Evolutionary conservation across 2,329 filamentous ascomycete species (phyloP).

Genomic region (Fusarium compactum): DNA sequence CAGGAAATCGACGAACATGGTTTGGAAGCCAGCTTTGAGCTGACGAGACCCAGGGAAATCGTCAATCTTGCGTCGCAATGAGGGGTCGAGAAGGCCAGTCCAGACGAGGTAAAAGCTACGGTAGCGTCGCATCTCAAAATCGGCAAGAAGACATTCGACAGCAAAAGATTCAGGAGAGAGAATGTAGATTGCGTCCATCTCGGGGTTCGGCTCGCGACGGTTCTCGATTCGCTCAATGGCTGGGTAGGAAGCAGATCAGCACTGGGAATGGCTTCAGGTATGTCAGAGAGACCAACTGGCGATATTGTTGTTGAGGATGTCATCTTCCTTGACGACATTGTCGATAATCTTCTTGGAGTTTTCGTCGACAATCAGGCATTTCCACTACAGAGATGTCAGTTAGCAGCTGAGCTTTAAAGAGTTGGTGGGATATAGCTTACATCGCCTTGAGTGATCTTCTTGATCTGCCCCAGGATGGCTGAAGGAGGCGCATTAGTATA

Average conservation of each 20-base stretch:
- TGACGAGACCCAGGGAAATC: slow-evolving; percentile 75
- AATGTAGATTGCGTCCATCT: slow-evolving; percentile 96
- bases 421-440: slow-evolving; percentile 61
- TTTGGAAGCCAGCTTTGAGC: slow-evolving; percentile 82
- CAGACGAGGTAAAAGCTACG: slow-evolving; percentile 84
- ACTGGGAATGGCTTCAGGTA: slow-evolving; percentile 16
- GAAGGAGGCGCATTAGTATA: slow-evolving; percentile 36
- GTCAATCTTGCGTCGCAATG: slow-evolving; percentile 80
- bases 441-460: slow-evolving; percentile 82
- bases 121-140: slow-evolving; percentile 88
- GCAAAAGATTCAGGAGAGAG: slow-evolving; percentile 88
- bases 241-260: slow-evolving; percentile 54
- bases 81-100: slow-evolving; percentile 79
- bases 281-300: slow-evolving; percentile 74
- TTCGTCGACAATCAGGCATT: slow-evolving; percentile 92
- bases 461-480: slow-evolving; percentile 66
- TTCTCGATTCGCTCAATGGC: slow-evolving; percentile 96
- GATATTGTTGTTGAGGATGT: slow-evolving; percentile 96
- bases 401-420: slow-evolving; percentile 6
- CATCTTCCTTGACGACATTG: slow-evolving; percentile 93
- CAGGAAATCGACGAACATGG: slow-evolving; percentile 88
- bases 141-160: slow-evolving; percentile 92
- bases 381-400: slow-evolving; percentile 75
- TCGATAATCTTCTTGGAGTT: slow-evolving; percentile 86
- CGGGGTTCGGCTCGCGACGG: slow-evolving; percentile 81